A percentile compares a stretch with the other conserved stretches of the same genome.
phyloP scores from a whole-genome alignment of 1,284 basidiomycete genomes.

The Leccinum proliferum region DNA sequence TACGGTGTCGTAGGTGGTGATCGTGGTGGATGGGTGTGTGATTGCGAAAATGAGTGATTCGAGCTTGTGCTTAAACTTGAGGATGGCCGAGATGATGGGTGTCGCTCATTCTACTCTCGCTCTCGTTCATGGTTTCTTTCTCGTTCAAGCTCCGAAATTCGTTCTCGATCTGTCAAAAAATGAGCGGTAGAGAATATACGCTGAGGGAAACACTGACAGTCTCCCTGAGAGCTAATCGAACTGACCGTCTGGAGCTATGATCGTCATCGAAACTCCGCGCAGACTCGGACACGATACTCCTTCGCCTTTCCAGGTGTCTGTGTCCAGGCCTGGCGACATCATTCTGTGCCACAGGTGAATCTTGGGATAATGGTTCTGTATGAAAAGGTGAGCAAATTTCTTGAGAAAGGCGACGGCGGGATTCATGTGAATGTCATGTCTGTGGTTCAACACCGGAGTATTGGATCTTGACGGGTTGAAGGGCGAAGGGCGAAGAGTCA shows the following conservation, averaged over 20 bases:
- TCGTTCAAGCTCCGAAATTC: conserved; percentile 35
- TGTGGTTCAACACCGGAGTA: conserved; percentile 29
- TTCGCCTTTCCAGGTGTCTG: conserved; percentile 25
- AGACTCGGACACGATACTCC: conserved; percentile 35
- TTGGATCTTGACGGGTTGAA: conserved; percentile 12
- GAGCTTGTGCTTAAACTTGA: conserved; percentile 28
- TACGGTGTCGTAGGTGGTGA: conserved; percentile 31
- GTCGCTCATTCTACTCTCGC: conserved; percentile 51
- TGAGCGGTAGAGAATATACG: neutral
- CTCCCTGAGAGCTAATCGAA: conserved; percentile 41
- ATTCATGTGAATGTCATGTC: conserved; percentile 17
- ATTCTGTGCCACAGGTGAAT: conserved; percentile 17
- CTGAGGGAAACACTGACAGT: conserved; percentile 34
- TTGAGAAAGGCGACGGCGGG: conserved; percentile 26
- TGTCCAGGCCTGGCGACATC: conserved; percentile 16
- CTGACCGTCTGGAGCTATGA: conserved; percentile 35
- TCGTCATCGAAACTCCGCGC: conserved; percentile 33
- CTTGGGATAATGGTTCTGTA: conserved; percentile 20
- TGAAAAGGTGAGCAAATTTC: conserved; percentile 20
- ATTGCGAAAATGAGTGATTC: conserved; percentile 29
- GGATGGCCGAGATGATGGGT: conserved; percentile 27
- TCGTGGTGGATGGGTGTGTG: conserved; percentile 30
- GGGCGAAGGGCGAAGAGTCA: no score
- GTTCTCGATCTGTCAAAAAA: conserved; percentile 36
- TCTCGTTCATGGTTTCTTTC: conserved; percentile 44